phyloP scores from a whole-genome alignment of 345 rosid genomes.

The Mercurialis annua region DNA sequence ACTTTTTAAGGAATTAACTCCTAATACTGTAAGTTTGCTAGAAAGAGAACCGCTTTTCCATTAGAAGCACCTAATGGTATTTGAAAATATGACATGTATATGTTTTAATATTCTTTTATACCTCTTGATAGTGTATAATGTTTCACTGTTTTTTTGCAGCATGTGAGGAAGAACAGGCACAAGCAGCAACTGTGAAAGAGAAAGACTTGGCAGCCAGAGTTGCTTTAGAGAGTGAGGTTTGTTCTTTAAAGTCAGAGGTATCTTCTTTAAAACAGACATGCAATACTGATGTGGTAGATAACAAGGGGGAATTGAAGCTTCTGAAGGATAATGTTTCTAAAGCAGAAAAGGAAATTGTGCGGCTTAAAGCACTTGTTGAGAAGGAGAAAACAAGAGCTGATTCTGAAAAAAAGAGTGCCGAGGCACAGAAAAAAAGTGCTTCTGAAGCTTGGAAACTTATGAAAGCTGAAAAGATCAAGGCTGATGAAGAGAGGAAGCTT shows the following conservation, averaged over 20 bases:
- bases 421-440: slow-evolving; percentile 43
- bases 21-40: too few relatives aligned
- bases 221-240: slow-evolving; percentile 50
- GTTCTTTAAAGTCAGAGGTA: slow-evolving; percentile 51
- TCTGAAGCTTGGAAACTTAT: slow-evolving; percentile 41
- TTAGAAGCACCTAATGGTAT: too few relatives aligned
- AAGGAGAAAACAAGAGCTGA: slow-evolving; percentile 56
- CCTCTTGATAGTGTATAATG: neutral
- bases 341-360: slow-evolving; percentile 38
- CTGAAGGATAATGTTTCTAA: slow-evolving; percentile 36
- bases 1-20: too few relatives aligned
- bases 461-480: slow-evolving; percentile 45
- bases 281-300: slow-evolving; percentile 30
- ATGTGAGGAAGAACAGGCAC: slow-evolving; percentile 35
- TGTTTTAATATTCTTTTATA: too few relatives aligned
- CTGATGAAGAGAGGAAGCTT: slow-evolving; percentile 42
- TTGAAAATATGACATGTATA: too few relatives aligned
- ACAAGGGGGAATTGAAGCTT: slow-evolving; percentile 32
- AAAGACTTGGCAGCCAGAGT: slow-evolving; percentile 29
- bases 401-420: slow-evolving; percentile 52
- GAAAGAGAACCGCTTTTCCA: too few relatives aligned
- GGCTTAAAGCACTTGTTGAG: slow-evolving; percentile 50
- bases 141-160: slow-evolving; percentile 37
- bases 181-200: slow-evolving; percentile 35
- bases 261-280: slow-evolving; percentile 35